A percentile compares a stretch with the other conserved stretches of the same genome.
phyloP scores from a whole-genome alignment of 108 stramenopile genomes.

The Skeletonema marinoi region DNA sequence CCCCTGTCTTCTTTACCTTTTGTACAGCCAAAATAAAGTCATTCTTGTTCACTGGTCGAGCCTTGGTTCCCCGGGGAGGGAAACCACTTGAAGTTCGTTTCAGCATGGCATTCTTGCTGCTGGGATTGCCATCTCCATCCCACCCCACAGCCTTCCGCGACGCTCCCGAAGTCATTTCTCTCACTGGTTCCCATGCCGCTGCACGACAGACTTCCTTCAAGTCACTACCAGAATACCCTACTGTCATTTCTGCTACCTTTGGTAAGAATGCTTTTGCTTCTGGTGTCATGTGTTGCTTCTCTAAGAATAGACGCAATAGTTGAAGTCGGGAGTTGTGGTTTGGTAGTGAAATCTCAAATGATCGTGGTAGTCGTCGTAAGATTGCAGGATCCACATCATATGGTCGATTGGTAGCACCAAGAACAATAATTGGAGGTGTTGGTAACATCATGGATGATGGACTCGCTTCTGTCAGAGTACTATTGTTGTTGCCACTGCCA shows the following conservation, averaged over 20 bases:
- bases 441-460: conserved; percentile 34
- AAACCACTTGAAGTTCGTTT: conserved; percentile 35
- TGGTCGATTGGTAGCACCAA: conserved; percentile 97
- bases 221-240: conserved; percentile 94
- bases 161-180: conserved; percentile 76
- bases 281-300: conserved; percentile 58
- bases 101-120: not conserved
- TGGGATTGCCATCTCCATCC: conserved; percentile 5
- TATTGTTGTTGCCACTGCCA: not conserved
- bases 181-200: conserved; percentile 87
- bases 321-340: conserved; percentile 64
- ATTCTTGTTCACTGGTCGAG: conserved; percentile 65
- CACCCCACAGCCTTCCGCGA: conserved; percentile 62
- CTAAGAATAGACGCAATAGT: conserved; percentile 80
- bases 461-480: not conserved
- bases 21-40: conserved; percentile 69
- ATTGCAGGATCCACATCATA: conserved; percentile 94
- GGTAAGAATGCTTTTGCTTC: conserved; percentile 57
- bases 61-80: conserved; percentile 43
- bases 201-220: conserved; percentile 94
- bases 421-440: conserved; percentile 78
- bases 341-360: conserved; percentile 87
- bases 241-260: conserved; percentile 63
- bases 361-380: conserved; percentile 91
- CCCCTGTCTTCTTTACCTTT: conserved; percentile 83